Conservation (phyloP, 2,329 filamentous ascomycete genomes). For the Ceratocystis alfenasii region DNA sequence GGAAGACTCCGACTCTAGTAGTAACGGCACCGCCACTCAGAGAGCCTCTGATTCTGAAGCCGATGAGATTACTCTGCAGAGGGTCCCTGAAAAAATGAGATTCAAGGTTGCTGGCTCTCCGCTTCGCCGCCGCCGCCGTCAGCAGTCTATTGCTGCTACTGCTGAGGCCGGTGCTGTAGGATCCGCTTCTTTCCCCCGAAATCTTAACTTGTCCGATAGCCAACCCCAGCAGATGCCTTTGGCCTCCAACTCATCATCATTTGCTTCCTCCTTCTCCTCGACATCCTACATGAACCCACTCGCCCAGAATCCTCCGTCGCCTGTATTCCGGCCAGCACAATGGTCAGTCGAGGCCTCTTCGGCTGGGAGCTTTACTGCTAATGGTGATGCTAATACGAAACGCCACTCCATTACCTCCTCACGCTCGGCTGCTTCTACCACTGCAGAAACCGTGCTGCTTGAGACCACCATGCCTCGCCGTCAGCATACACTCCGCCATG, state of each 20-base stretch:
- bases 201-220: neutral
- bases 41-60: neutral
- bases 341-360: conserved; percentile 15
- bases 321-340: neutral
- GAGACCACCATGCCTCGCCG: conserved; percentile 32
- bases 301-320: conserved; percentile 17
- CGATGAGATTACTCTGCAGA: neutral
- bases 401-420: conserved; percentile 15
- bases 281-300: conserved; percentile 15
- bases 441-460: neutral
- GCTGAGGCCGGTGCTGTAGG: neutral
- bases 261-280: conserved; percentile 12
- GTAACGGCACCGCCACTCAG: neutral
- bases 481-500: conserved; percentile 47
- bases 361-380: neutral
- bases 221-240: conserved; percentile 15
- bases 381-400: conserved; percentile 10
- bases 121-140: neutral
- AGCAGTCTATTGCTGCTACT: neutral
- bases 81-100: neutral
- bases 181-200: no score
- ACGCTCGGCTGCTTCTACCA: conserved; percentile 12
- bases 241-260: neutral
- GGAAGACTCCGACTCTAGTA: conserved; percentile 12
- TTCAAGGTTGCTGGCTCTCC: neutral